Percentiles rank a stretch among this genome's conserved stretches.
Evolutionary conservation across 2,329 filamentous ascomycete species (phyloP).

Genomic region (Claviceps humidiphila): DNA sequence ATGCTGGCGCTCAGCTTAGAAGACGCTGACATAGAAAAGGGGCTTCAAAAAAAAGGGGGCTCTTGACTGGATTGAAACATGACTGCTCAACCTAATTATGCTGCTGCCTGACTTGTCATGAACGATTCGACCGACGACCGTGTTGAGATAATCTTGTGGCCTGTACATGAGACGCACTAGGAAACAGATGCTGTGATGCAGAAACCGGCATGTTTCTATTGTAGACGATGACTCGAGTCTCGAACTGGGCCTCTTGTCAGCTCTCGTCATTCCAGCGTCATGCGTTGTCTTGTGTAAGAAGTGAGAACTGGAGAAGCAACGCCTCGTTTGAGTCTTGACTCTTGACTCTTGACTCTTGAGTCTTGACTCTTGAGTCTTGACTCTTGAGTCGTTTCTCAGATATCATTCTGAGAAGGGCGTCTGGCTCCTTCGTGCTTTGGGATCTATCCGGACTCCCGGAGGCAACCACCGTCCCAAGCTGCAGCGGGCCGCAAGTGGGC

Average conservation of each 20-base stretch:
- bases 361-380: too few relatives aligned
- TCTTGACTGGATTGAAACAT: not conserved
- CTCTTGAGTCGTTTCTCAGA: not conserved
- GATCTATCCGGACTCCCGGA: not conserved
- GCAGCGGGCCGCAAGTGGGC: not conserved
- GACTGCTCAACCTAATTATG: not conserved
- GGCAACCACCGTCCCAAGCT: not conserved
- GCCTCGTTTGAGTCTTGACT: too few relatives aligned
- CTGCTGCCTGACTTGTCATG: not conserved
- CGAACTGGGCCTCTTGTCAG: too few relatives aligned
- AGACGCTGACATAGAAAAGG: not conserved
- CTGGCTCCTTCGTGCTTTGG: not conserved
- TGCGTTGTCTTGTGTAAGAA: too few relatives aligned
- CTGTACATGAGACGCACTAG: not conserved
- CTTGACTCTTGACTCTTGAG: not conserved
- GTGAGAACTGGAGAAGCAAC: too few relatives aligned
- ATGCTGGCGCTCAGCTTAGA: not conserved
- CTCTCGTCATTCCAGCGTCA: too few relatives aligned
- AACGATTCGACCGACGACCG: not conserved
- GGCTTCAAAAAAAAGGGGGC: not conserved
- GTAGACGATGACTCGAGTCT: not conserved
- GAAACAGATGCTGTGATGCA: not conserved
- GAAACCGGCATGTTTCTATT: not conserved
- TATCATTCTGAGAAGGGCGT: not conserved
- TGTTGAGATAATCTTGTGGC: not conserved